Percentiles rank a stretch among this genome's conserved stretches.
phyloP scores from a whole-genome alignment of 164 flowering plant species.

The Kingdonia uniflora region DNA sequence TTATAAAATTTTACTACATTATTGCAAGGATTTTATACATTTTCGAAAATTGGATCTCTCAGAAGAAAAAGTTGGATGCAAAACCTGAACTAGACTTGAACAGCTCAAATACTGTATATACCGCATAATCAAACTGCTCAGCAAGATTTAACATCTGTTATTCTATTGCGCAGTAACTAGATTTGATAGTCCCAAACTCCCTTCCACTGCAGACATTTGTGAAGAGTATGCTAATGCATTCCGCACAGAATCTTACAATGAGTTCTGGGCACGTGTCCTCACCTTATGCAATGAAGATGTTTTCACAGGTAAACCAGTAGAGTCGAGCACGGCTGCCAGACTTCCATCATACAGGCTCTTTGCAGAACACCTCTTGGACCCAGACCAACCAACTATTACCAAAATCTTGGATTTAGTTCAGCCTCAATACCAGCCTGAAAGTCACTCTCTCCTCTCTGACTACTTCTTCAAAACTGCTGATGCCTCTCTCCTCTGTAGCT shows the following conservation, averaged over 20 bases:
- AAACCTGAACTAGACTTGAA: no score
- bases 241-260: constrained; percentile 58
- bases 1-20: no score
- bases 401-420: constrained; percentile 17
- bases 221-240: constrained; percentile 77
- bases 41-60: no score
- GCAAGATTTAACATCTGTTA: no score
- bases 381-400: constrained; percentile 45
- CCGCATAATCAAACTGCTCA: no score
- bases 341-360: constrained; percentile 64
- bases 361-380: constrained; percentile 56
- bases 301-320: constrained; percentile 16
- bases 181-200: no score
- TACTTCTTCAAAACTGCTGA: constrained; percentile 51
- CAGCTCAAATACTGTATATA: no score
- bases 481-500: constrained; percentile 46
- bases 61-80: no score
- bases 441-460: constrained; percentile 29
- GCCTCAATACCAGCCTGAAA: constrained; percentile 13
- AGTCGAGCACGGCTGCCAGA: constrained; percentile 42
- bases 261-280: constrained; percentile 57
- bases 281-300: constrained; percentile 17
- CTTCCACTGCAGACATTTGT: constrained; percentile 25
- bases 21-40: no score
- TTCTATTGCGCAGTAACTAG: no score